Conservation (phyloP, 305 asterid genomes). For the Stenogyne calaminthoides region DNA sequence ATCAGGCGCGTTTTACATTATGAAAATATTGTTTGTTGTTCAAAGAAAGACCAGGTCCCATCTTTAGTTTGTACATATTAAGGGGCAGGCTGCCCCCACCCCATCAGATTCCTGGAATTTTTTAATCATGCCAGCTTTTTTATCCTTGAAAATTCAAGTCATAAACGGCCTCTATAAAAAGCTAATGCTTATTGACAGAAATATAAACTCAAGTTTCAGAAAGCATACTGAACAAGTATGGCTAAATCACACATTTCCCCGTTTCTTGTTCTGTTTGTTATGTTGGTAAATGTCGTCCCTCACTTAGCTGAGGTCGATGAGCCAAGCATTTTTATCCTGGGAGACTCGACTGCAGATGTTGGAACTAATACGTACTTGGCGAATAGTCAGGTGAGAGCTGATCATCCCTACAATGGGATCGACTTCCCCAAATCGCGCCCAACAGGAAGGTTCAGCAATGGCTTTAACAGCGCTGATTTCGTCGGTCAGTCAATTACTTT, state of each 20-base stretch:
- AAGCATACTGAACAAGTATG: constrained; percentile 26
- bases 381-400: constrained; percentile 38
- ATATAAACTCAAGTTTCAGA: background rate
- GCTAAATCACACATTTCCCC: constrained; percentile 21
- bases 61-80: background rate
- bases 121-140: constrained; percentile 19
- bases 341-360: constrained; percentile 84
- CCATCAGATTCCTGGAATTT: constrained; percentile 20
- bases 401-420: constrained; percentile 56
- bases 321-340: constrained; percentile 58
- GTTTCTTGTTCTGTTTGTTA: constrained; percentile 20
- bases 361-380: constrained; percentile 61
- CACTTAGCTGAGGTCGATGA: constrained; percentile 31
- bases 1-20: background rate
- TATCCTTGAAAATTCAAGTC: constrained; percentile 1
- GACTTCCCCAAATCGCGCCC: constrained; percentile 59
- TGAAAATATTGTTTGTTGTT: background rate
- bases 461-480: constrained; percentile 66
- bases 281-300: constrained; percentile 29
- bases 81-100: constrained; percentile 32
- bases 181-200: background rate
- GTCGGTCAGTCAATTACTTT: constrained; percentile 46
- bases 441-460: constrained; percentile 79
- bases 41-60: constrained; percentile 15
- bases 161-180: background rate